Percentiles rank a stretch among this genome's conserved stretches.
These are phyloP conservation scores for Dillenia turbinata DNA, from an alignment of 164 flowering plant species.

Conservation along the genomic window DNA sequence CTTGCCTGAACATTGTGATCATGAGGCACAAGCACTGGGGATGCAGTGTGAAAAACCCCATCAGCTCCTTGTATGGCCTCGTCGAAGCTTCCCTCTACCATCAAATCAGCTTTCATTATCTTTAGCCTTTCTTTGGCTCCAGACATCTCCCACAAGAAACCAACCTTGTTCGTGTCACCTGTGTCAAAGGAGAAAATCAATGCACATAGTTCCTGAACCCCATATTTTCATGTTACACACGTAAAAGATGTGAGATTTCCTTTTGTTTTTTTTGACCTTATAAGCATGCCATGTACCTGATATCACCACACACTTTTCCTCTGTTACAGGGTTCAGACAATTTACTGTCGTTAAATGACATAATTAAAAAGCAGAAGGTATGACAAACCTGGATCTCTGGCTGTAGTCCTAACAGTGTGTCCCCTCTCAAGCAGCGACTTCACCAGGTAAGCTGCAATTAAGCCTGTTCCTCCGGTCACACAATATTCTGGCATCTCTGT, in stretches of 20 bases:
- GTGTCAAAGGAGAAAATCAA: neutral
- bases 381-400: conserved; percentile 40
- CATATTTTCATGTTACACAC: neutral
- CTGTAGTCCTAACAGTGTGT: conserved; percentile 36
- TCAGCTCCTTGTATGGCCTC: conserved; percentile 67
- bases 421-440: conserved; percentile 40
- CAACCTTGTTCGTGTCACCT: conserved; percentile 62
- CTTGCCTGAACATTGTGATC: too few relatives aligned
- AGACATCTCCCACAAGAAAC: conserved; percentile 63
- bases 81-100: conserved; percentile 82
- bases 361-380: neutral
- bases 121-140: conserved; percentile 80
- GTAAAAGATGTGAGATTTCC: neutral
- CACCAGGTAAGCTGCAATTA: conserved; percentile 41
- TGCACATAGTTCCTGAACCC: too few relatives aligned
- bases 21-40: conserved; percentile 42
- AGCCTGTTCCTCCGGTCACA: conserved; percentile 58
- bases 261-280: too few relatives aligned
- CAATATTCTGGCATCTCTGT: conserved; percentile 22
- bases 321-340: neutral
- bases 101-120: conserved; percentile 66
- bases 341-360: too few relatives aligned
- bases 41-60: conserved; percentile 90
- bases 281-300: too few relatives aligned
- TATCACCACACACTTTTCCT: too few relatives aligned